Evolutionary conservation across 495 filamentous ascomycete genomes (phyloP), one percentile per base, ranked within the genome.

Genomic region (Cercophora scortea): DNA sequence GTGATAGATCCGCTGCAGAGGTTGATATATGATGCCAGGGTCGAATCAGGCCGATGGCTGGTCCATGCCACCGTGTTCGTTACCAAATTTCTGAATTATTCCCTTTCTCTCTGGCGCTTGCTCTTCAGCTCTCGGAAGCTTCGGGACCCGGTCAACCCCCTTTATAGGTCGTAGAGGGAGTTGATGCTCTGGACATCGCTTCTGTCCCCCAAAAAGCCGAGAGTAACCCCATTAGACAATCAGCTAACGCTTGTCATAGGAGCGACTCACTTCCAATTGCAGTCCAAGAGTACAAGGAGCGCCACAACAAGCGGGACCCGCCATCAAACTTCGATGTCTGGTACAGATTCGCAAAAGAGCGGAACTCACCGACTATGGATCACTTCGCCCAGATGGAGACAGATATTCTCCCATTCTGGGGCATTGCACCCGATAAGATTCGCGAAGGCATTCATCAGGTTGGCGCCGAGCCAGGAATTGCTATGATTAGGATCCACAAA

Each of bases 361-460:
- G 78, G 41, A 76, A 75, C 6, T 87, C 87, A 2, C 67, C 81
- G 10, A 70, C 90, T 10, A 78, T 91, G 53, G 88, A 95, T 55
- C 79, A 86, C 53, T 92, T 85, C 55, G 83, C 87, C 55, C 82
- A 84, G 50, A 89, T 93, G 8, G 74, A 85, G 52, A 69, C 75
- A 8, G 80, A 89, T 51, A 64, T 94, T 4, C 71, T 78, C 2
- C 88, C 88, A 0, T 93, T 90, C 58, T 89, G 86, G 80, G 83
- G 79, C 8, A 55, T 92, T 32, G 55, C 73, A 3, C 87, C 87
- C 6, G 63, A 72, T 3, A 72, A 79, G 32, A 77, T 93, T 25
- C 72, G 86, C 42, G 63, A 72, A 12, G 62, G 60, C 63, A 33
- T 65, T 55, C 34, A 54, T 1, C 63, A 55, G 1, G 61, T 69